Conservation (phyloP, 2,329 filamentous ascomycete species). For the Acarospora socialis region DNA sequence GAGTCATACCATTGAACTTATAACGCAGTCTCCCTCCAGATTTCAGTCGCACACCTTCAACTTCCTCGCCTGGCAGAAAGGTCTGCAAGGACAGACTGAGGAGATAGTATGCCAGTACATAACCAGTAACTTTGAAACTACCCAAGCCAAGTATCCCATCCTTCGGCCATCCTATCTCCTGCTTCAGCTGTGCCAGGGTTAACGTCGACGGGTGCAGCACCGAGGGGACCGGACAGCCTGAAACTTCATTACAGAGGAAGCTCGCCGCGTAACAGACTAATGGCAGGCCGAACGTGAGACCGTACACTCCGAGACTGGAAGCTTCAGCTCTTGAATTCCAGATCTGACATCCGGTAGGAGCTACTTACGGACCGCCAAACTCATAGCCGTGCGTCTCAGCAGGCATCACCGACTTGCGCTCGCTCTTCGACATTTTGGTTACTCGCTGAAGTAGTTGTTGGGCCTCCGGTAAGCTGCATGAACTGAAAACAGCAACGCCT, state of each 20-base stretch:
- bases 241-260: slow-evolving; percentile 84
- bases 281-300: slow-evolving; percentile 68
- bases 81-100: slow-evolving; percentile 62
- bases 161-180: slow-evolving; percentile 67
- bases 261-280: slow-evolving; percentile 63
- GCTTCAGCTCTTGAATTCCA: slow-evolving; percentile 3
- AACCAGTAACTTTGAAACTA: slow-evolving; percentile 54
- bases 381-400: slow-evolving; percentile 32
- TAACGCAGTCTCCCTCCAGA: slow-evolving; percentile 67
- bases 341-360: not conserved
- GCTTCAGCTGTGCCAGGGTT: slow-evolving; percentile 57
- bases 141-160: slow-evolving; percentile 56
- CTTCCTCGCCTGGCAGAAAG: slow-evolving; percentile 58
- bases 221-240: slow-evolving; percentile 78
- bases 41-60: slow-evolving; percentile 54
- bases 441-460: not conserved
- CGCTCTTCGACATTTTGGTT: slow-evolving; percentile 23
- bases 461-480: no score
- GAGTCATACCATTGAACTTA: slow-evolving; percentile 54
- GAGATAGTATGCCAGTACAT: slow-evolving; percentile 62
- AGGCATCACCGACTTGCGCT: slow-evolving; percentile 19
- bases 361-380: slow-evolving; percentile 32
- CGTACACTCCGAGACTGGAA: slow-evolving; percentile 56
- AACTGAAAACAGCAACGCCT: slow-evolving; percentile 9
- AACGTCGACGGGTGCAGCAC: slow-evolving; percentile 59